Base-by-base conservation (phyloP, 768 basidiomycete genomes). In the Podaxis sp. region DNA sequence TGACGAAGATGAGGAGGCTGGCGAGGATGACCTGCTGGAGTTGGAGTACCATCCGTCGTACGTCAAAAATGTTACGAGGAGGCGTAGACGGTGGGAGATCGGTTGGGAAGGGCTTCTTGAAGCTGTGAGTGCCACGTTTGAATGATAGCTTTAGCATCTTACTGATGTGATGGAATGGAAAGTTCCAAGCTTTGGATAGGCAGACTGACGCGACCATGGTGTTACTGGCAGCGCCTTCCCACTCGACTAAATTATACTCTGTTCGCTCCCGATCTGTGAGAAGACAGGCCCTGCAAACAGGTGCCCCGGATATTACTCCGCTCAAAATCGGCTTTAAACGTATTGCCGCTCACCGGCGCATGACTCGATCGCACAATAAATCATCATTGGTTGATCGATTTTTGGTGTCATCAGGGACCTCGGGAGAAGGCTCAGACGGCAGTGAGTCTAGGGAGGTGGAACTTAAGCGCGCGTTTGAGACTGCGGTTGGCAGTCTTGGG, bases 151-250 rank as follows among this genome's bases (percentile, higher is more conserved):
- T 74, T 11, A 4, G 9, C 6, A 37, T 17, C 22, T 25, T 19
- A 19, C 24, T 57, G 46, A 41, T 38, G 5, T 57, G 33, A 47
- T 22, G 51, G 15, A 65, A 59, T 47, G 25, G 65, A 37, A 64
- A 93, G 91, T 89, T 93, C 80, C 88, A 90, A 75, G 81, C 81
- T 36, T 75, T 93, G 33, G 91, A 93, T 74, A 81, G 89, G 49
- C 89, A 92, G 72, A 93, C 91, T 3, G 91, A 93, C 66, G 80
- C 90, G 9, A 92, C 89, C 0, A 81, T 93, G 77, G 73, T 93
- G 25, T 74, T 93, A 0, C 75, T 93, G 25, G 90, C 90, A 3
- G 82, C 90, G 0, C 91, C 91, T 0, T 85, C 90, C 2, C 90
- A 93, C 69, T 79, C 86, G 12, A 85, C 82, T 15, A 89, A 88